Conservation (phyloP, 1,139 yeast species). For the Suhomyces bribrorum region DNA sequence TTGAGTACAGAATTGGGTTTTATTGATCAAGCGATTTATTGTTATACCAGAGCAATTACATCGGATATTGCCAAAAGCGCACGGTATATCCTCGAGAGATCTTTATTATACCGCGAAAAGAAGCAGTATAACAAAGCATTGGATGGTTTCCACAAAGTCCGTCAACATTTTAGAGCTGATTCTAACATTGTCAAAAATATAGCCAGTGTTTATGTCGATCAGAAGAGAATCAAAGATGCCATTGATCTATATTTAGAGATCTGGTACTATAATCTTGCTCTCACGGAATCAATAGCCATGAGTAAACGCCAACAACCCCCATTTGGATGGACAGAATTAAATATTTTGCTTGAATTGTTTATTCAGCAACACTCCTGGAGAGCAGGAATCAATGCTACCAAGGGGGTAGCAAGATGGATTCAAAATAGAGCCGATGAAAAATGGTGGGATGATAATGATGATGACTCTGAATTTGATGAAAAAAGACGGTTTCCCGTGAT, state of each 20-base stretch:
- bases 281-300: constrained; percentile 16
- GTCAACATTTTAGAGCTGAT: constrained; percentile 61
- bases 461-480: constrained; percentile 82
- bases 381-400: constrained; percentile 64
- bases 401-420: constrained; percentile 80
- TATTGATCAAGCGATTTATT: constrained; percentile 76
- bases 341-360: constrained; percentile 78
- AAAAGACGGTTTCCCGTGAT: constrained; percentile 50
- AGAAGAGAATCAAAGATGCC: constrained; percentile 78
- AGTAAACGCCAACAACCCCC: constrained; percentile 31
- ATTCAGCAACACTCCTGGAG: constrained; percentile 64
- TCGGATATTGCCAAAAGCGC: constrained; percentile 53
- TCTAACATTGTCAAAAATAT: constrained; percentile 65
- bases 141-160: constrained; percentile 68
- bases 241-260: constrained; percentile 71
- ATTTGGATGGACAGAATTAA: constrained; percentile 88
- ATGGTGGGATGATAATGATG: constrained; percentile 78
- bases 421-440: constrained; percentile 68
- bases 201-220: constrained; percentile 75
- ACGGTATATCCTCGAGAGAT: constrained; percentile 58
- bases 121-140: constrained; percentile 72
- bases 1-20: constrained; percentile 72
- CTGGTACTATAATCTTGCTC: constrained; percentile 54
- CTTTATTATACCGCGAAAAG: constrained; percentile 64
- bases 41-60: constrained; percentile 73